Conservation (phyloP, 257 asterid species). For the Coffea canephora region DNA sequence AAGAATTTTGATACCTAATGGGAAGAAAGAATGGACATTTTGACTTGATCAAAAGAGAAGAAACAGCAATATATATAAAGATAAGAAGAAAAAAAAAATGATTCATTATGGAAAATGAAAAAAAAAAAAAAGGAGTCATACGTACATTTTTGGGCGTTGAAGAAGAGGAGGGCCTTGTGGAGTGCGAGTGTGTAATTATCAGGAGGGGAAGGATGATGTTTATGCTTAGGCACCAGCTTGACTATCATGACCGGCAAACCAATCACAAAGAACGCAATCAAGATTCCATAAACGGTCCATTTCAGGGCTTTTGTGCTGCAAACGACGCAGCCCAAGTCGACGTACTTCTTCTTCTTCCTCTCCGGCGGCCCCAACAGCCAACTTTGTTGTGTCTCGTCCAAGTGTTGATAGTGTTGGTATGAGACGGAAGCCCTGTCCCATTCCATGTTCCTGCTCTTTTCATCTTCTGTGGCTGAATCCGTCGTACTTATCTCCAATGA, state of each 20-base stretch:
- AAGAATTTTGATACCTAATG: too few species aligned
- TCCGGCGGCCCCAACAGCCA: conserved; percentile 76
- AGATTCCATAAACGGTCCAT: conserved; percentile 36
- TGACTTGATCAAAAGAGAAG: background rate
- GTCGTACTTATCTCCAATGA: conserved; percentile 56
- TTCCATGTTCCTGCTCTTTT: conserved; percentile 36
- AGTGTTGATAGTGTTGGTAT: conserved; percentile 34
- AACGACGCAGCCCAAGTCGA: conserved; percentile 76
- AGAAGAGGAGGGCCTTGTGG: conserved; percentile 68
- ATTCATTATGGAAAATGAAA: background rate
- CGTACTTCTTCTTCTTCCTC: conserved; percentile 66
- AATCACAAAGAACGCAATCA: conserved; percentile 50
- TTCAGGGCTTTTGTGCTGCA: conserved; percentile 53
- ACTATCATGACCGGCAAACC: conserved; percentile 58
- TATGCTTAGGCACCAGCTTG: conserved; percentile 47
- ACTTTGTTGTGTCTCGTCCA: conserved; percentile 84
- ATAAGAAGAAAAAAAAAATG: background rate
- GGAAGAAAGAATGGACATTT: too few species aligned
- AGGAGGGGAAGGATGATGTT: conserved; percentile 44
- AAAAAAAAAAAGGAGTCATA: background rate
- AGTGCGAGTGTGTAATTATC: conserved; percentile 73
- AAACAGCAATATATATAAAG: too few species aligned
- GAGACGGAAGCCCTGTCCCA: conserved; percentile 66
- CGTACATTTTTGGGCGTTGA: conserved; percentile 97
- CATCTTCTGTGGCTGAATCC: conserved; percentile 50